Evolutionary conservation across 1,284 basidiomycete genomes (phyloP).

Genomic region (Cryptococcus hybrid): DNA sequence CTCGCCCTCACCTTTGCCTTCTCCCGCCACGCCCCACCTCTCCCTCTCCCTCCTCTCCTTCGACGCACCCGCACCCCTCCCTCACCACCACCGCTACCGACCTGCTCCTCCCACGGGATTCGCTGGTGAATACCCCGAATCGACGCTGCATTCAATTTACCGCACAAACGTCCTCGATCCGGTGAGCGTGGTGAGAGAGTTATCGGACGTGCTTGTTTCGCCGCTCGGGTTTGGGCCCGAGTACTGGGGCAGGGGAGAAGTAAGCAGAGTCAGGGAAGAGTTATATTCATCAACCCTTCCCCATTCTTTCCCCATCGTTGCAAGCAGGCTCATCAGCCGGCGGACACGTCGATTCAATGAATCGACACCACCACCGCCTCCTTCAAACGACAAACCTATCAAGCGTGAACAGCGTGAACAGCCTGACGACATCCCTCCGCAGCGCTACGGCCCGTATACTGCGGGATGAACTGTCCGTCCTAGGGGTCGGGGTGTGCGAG

Average conservation of each 20-base stretch:
- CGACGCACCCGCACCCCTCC: not conserved
- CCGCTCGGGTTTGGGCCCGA: too few relatives aligned
- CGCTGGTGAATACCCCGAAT: conserved; percentile 27
- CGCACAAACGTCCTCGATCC: conserved; percentile 39
- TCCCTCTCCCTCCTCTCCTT: not conserved
- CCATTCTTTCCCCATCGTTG: too few relatives aligned
- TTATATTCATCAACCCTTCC: not conserved
- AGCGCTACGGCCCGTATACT: conserved; percentile 3
- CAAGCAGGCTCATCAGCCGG: too few relatives aligned
- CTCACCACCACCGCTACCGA: too few relatives aligned
- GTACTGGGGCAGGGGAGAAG: too few relatives aligned
- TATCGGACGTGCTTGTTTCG: conserved; percentile 28
- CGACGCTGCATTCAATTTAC: conserved; percentile 33
- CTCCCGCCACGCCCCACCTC: not conserved
- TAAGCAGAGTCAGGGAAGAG: not conserved
- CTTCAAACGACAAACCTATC: too few relatives aligned
- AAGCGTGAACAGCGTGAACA: too few relatives aligned
- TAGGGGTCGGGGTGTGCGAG: conserved; percentile 41
- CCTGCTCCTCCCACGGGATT: too few relatives aligned
- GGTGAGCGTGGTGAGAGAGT: conserved; percentile 32
- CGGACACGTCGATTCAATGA: too few relatives aligned
- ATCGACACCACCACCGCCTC: too few relatives aligned
- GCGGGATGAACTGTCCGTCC: conserved; percentile 22
- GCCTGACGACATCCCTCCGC: too few relatives aligned
- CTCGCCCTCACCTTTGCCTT: not conserved